These are phyloP conservation scores for Aspergillus felis DNA, from an alignment of 2,329 filamentous ascomycete species.

Conservation along the genomic window DNA sequence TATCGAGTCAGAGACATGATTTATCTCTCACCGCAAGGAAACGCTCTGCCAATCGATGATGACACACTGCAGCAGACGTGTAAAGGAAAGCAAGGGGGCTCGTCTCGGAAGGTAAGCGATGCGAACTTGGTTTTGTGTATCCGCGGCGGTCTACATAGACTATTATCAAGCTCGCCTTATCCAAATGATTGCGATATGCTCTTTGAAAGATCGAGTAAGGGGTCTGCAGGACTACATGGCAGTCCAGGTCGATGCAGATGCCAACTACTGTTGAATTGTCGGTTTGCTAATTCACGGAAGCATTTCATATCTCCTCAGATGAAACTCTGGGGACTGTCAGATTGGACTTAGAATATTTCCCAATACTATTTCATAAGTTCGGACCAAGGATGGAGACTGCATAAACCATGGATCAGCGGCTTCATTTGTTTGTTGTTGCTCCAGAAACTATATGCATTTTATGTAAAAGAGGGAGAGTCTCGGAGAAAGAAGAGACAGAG, in stretches of 20 bases:
- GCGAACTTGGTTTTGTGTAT: background rate
- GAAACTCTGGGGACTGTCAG: background rate
- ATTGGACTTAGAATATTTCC: background rate
- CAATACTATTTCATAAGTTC: background rate
- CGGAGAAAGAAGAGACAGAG: too few relatives aligned
- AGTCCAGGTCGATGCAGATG: background rate
- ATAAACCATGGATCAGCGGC: background rate
- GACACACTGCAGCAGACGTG: background rate
- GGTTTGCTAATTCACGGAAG: background rate
- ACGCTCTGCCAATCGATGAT: background rate
- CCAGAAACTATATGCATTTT: background rate
- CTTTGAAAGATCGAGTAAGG: background rate
- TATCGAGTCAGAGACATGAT: too few relatives aligned
- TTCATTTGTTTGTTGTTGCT: slow-evolving; percentile 1
- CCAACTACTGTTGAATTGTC: background rate
- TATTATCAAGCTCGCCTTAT: background rate
- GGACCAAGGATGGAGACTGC: background rate
- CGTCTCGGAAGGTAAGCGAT: background rate
- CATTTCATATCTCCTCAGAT: background rate
- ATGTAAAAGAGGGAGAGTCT: background rate
- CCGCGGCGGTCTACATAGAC: background rate
- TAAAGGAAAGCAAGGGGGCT: background rate
- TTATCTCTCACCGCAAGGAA: too few relatives aligned
- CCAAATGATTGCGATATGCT: background rate
- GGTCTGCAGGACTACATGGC: background rate